phyloP scores from a whole-genome alignment of 2,329 filamentous ascomycete genomes.

The Setomelanomma holmii region DNA sequence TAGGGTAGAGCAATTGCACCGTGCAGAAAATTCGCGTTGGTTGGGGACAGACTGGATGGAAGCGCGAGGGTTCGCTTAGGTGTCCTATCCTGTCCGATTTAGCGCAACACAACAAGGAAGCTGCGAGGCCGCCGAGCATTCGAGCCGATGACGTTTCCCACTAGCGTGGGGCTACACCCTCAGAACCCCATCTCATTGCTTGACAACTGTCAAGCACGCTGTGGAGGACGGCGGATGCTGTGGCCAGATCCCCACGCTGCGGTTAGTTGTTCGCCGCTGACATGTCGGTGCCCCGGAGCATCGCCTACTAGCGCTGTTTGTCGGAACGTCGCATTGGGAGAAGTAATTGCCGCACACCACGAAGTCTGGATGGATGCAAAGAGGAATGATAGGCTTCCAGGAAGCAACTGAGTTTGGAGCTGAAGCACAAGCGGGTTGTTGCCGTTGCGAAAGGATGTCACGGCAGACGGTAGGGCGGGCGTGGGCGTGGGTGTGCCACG shows the following conservation, averaged over 20 bases:
- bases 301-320: slow-evolving; percentile 20
- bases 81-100: background rate
- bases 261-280: slow-evolving; percentile 18
- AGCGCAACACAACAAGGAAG: background rate
- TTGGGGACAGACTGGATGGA: slow-evolving; percentile 8
- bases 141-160: slow-evolving; percentile 28
- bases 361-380: background rate
- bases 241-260: slow-evolving; percentile 17
- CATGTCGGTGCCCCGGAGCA: slow-evolving; percentile 20
- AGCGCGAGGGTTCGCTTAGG: slow-evolving; percentile 18
- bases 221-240: slow-evolving; percentile 1
- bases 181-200: slow-evolving; percentile 23
- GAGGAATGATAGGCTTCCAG: background rate
- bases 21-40: slow-evolving; percentile 25
- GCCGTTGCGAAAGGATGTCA: background rate
- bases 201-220: slow-evolving; percentile 8
- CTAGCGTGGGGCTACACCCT: slow-evolving; percentile 11
- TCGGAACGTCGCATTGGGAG: slow-evolving; percentile 20
- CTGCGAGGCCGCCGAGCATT: background rate
- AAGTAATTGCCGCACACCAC: slow-evolving; percentile 1
- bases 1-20: slow-evolving; percentile 20
- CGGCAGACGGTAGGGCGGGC: background rate
- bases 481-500: background rate
- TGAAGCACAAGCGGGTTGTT: background rate
- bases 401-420: background rate